Evolutionary conservation across 2,329 filamentous ascomycete genomes (phyloP).

Genomic region (Gyromitra esculenta): DNA sequence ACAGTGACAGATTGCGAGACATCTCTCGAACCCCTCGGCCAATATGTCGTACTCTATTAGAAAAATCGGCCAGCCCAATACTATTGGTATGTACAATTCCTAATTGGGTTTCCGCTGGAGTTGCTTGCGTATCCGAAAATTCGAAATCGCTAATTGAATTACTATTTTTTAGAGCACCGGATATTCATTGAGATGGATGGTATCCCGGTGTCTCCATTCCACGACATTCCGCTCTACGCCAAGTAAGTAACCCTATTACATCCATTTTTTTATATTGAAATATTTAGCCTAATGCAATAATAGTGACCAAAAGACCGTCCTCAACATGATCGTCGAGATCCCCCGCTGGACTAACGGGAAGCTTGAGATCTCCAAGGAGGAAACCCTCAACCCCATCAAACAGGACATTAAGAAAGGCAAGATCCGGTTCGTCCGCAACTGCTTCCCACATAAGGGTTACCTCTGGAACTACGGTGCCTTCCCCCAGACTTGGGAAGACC

Average conservation of each 20-base stretch:
- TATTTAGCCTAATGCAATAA: constrained; percentile 13
- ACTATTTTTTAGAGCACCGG: constrained; percentile 74
- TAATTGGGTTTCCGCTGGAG: constrained; percentile 4
- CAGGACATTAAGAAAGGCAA: constrained; percentile 99
- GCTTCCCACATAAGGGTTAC: constrained; percentile 99
- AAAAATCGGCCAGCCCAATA: constrained; percentile 90
- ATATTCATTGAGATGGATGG: constrained; percentile 99
- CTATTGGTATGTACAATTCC: constrained; percentile 64
- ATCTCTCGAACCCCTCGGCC: constrained; percentile 64
- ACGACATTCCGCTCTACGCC: constrained; percentile 98
- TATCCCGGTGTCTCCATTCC: constrained; percentile 90
- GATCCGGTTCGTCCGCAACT: constrained; percentile 99
- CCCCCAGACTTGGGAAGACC: constrained; percentile 99
- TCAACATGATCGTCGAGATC: constrained; percentile 99
- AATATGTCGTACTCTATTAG: constrained; percentile 79
- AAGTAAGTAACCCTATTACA: constrained; percentile 70
- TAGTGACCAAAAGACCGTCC: constrained; percentile 76
- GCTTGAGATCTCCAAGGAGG: constrained; percentile 99
- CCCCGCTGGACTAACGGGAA: constrained; percentile 99
- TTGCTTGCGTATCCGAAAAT: not conserved
- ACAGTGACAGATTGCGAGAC: constrained; percentile 64
- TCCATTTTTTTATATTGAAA: not conserved
- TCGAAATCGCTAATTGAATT: constrained; percentile 13
- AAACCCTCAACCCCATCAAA: constrained; percentile 98
- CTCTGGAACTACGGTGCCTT: constrained; percentile 99